Base-by-base conservation (phyloP, 2,329 filamentous ascomycete genomes). In the Penicillium sp. region DNA sequence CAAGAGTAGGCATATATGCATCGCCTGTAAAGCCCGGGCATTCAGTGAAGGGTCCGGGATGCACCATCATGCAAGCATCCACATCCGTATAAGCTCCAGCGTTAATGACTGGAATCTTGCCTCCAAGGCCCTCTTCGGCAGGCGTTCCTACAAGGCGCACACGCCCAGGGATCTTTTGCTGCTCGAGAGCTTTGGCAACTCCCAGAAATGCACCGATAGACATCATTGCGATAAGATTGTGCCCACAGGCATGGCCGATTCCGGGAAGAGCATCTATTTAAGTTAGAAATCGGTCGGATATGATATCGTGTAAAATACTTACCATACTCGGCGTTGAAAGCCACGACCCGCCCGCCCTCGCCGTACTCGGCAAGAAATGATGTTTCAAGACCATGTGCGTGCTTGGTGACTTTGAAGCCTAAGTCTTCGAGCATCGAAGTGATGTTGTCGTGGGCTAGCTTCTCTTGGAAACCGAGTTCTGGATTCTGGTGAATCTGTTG, bases 401-500 rank as follows among this genome's bases (percentile, higher is more conserved):
- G 64, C 1, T 65, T 64, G 3, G 57, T 70, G 7, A 76, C 69
- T 0, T 50, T 33, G 44, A 70, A 72, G 0, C 69, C 73, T 2
- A 65, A 63, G 3, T 53, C 40, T 31, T 67, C 57, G 0, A 77
- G 57, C 31, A 69, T 62, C 2, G 53, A 41, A 4, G 65, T 64
- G 20, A 78, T 68, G 6, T 59, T 65, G 19, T 74, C 67, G 46
- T 77, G 73, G 4, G 76, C 75, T 7, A 66, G 64, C 50, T 64
- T 54, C 48, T 78, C 75, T 38, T 75, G 55, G 49, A 69, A 77
- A 3, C 61, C 66, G 1, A 72, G 51, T 48, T 78, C 75, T 0
- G 75, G 74, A 37, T 75, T 60, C 20, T 57, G 45, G 31, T 59
- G 57, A 23, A 69, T 68, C 58, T 64, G 28, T 28, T 16, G 9